phyloP scores from a whole-genome alignment of 495 filamentous ascomycete genomes.

The Neurospora intermedia region DNA sequence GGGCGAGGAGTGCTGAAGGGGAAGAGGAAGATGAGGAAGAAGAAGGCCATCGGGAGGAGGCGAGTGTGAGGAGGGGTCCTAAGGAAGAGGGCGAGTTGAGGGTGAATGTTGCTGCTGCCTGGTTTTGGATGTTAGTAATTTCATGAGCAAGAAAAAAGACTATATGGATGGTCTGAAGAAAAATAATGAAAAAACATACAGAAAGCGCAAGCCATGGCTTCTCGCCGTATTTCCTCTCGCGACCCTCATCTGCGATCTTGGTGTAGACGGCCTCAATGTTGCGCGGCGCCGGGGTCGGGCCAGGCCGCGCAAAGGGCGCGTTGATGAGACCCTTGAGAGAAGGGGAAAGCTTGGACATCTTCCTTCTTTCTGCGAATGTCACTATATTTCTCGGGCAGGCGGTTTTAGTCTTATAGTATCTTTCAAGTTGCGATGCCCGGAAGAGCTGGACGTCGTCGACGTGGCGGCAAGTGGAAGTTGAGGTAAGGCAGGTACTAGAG shows the following conservation, averaged over 20 bases:
- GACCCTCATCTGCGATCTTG: slow-evolving; percentile 45
- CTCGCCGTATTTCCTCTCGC: slow-evolving; percentile 42
- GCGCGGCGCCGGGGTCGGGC: slow-evolving; percentile 51
- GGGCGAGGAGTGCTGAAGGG: slow-evolving; percentile 25
- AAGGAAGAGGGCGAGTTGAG: slow-evolving; percentile 28
- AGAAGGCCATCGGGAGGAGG: slow-evolving; percentile 22
- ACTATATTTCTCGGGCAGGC: background rate
- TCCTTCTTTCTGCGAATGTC: background rate
- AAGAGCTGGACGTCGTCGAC: background rate
- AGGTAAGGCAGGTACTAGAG: background rate
- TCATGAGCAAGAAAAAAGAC: too few species aligned
- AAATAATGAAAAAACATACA: slow-evolving; percentile 26
- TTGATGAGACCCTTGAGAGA: slow-evolving; percentile 64
- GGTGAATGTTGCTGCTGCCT: slow-evolving; percentile 28
- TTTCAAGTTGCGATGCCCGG: too few species aligned
- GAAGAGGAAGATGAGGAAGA: too few species aligned
- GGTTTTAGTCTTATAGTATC: background rate
- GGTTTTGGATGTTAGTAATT: background rate
- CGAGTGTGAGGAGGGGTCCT: slow-evolving; percentile 33
- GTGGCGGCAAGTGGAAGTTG: background rate
- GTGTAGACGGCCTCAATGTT: slow-evolving; percentile 50
- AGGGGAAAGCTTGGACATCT: slow-evolving; percentile 59
- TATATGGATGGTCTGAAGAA: too few species aligned
- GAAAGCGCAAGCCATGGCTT: slow-evolving; percentile 57
- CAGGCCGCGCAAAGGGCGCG: slow-evolving; percentile 52